Base-by-base conservation (phyloP, 192 early-diverging fungal genomes). In the Pilaira anomala region DNA sequence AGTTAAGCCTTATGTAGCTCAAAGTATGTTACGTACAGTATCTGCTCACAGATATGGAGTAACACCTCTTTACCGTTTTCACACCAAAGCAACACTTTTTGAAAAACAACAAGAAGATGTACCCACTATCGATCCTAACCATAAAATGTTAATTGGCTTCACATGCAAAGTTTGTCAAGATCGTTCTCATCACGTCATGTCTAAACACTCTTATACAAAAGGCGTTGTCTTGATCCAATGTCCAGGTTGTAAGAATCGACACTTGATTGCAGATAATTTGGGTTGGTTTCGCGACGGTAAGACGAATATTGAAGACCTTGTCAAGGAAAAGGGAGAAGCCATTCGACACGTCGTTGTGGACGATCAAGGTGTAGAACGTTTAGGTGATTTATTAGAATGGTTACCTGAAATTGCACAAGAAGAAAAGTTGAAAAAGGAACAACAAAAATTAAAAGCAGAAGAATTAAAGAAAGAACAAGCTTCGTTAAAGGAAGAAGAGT, bases 221-320 rank as follows among this genome's bases (percentile, higher is more conserved):
- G 97, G 97, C 14, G 95, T 99, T 3, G 94, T 99, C 12, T 81
- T 99, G 56, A 95, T 98, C 53, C 84, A 87, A 68, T 99, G 96
- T 69, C 89, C 93, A 30, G 79, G 80, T 12, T 99, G 97, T 80
- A 81, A 89, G 67, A 93, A 91, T 66, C 77, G 86, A 13, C 97
- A 99, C 71, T 69, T 99, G 56, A 97, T 99, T 75, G 97, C 97
- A 1, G 97, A 99, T 69, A 90, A 99, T 80, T 72, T 97, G 50
- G 97, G 95, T 1, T 98, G 96, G 96, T 98, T 92, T 75, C 78
- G 76, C 71, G 92, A 80, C 68, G 71, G 71, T 1, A 82, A 69
- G 25, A 77, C 82, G 13, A 95, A 83, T 12, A 81, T 98, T 39
- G 92, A 96, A 71, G 86, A 93, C 50, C 78, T 96, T 60, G 82